A percentile compares a stretch with the other conserved stretches of the same genome.
Evolutionary conservation across 1,139 yeast species (phyloP).

Genomic region (Petasospora rhodanensis): DNA sequence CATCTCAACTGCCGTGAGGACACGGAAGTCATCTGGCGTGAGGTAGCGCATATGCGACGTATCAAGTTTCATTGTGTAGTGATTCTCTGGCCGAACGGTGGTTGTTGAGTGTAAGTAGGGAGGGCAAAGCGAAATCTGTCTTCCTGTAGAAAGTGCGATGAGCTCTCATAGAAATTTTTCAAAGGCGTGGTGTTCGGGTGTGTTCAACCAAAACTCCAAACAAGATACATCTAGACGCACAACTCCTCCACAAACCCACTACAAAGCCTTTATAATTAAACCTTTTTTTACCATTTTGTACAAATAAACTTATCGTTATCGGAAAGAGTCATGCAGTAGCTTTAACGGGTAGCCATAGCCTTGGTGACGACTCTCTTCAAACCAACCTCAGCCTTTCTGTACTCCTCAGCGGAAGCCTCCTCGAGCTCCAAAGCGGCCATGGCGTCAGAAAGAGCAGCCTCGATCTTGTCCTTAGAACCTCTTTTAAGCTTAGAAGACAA

Average conservation of each 20-base stretch:
- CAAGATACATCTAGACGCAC: not conserved
- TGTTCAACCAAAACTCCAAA: too few species aligned
- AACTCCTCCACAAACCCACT: not conserved
- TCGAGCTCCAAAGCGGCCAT: constrained; percentile 96
- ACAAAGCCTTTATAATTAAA: not conserved
- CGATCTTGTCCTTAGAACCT: constrained; percentile 97
- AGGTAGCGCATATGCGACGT: constrained; percentile 91
- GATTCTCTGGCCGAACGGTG: too few species aligned
- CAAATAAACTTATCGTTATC: too few species aligned
- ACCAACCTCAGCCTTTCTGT: constrained; percentile 98
- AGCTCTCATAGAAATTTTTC: not conserved
- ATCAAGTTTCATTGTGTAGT: constrained; percentile 70
- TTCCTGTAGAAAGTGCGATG: not conserved
- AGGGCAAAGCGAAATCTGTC: not conserved
- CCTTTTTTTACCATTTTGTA: constrained; percentile 5
- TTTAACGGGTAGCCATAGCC: constrained; percentile 98
- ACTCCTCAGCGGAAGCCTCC: constrained; percentile 94
- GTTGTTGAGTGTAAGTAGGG: too few species aligned
- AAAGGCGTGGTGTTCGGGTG: constrained; percentile 3
- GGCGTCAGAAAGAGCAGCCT: constrained; percentile 97
- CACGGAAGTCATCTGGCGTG: constrained; percentile 85
- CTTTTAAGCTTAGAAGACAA: constrained; percentile 97
- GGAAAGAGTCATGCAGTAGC: constrained; percentile 11
- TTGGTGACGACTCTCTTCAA: constrained; percentile 99
- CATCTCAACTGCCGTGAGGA: constrained; percentile 81